Base-by-base conservation (phyloP, 208 protist genomes). In the Endotrypanum monterogeii region DNA sequence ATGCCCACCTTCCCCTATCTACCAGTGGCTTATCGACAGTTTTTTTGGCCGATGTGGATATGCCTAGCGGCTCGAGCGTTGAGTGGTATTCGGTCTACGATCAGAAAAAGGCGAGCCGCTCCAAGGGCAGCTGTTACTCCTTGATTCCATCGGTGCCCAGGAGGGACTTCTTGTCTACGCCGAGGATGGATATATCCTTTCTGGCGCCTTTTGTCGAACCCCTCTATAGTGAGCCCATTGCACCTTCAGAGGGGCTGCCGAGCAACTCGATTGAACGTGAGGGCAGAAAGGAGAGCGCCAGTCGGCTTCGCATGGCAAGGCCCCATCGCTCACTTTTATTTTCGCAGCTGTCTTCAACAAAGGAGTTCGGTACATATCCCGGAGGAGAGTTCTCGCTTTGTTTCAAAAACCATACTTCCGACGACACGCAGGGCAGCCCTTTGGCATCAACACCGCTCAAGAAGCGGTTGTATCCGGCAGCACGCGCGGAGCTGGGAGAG, bases 321-420 rank as follows among this genome's bases (percentile, higher is more conserved):
- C 51, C 35, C 41, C 58, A 65, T 57, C 44, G 68, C 12, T 79
- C 74, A 0, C 23, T 30, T 25, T 14, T 65, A 12, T 25, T 79
- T 50, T 79, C 74, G 28, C 67, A 79, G 41, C 68, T 79, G 58
- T 44, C 44, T 20, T 44, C 70, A 20, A 71, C 68, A 8, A 44
- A 54, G 12, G 66, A 41, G 28, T 51, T 28, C 5, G 63, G 55
- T 3, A 1, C 18, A 0, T 6, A 32, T 35, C 0, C 37, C 23
- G 23, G 30, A 8, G 16, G 25, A 39, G 56, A 9, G 46, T 30
- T 52, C 25, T 3, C 39, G 61, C 39, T 39, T 7, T 8, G 25
- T 9, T n/a, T 6, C 39, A 37, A 32, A 0, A 44, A 35, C 23
- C 37, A 30, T 52, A 25, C 1, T 25, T 25, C 1, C n/a, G 23